phyloP scores from a whole-genome alignment of 2,329 filamentous ascomycete genomes.

The Cordyceps tenuipes region DNA sequence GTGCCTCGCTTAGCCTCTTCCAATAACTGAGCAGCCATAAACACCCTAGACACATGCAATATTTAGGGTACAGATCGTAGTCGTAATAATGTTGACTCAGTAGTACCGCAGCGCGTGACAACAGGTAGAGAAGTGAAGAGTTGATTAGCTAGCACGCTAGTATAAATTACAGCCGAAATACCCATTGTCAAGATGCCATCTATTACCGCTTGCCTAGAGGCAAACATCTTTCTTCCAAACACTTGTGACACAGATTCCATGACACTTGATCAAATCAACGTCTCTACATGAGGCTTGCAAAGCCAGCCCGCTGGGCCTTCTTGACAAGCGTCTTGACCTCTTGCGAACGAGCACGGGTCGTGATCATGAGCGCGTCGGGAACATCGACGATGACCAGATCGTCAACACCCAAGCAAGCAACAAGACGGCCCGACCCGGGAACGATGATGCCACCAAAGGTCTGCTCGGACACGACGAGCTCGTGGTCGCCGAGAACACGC shows the following conservation, averaged over 20 bases:
- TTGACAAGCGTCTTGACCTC: slow-evolving; percentile 21
- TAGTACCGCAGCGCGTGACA: background rate
- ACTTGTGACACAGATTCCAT: slow-evolving; percentile 5
- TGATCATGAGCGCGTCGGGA: slow-evolving; percentile 21
- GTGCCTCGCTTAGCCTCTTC: too few relatives aligned
- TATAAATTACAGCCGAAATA: slow-evolving; percentile 12
- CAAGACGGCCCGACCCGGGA: slow-evolving; percentile 19
- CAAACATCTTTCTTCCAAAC: slow-evolving; percentile 1
- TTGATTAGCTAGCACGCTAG: slow-evolving; percentile 13
- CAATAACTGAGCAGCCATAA: too few relatives aligned
- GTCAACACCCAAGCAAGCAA: slow-evolving; percentile 20
- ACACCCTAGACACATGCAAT: too few relatives aligned
- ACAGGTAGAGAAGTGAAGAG: slow-evolving; percentile 5
- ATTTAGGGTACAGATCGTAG: too few relatives aligned
- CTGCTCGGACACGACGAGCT: slow-evolving; percentile 19
- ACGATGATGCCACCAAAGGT: slow-evolving; percentile 20
- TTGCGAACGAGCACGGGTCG: slow-evolving; percentile 20
- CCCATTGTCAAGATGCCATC: slow-evolving; percentile 5
- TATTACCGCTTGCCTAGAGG: slow-evolving; percentile 3
- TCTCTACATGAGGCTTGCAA: slow-evolving; percentile 16
- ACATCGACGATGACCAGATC: slow-evolving; percentile 21
- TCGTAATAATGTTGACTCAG: too few relatives aligned
- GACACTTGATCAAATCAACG: slow-evolving; percentile 7
- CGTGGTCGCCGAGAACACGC: slow-evolving; percentile 18
- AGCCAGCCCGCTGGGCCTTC: slow-evolving; percentile 19